Evolutionary conservation across 2,329 filamentous ascomycete species (phyloP), one percentile per base, ranked within the genome.

Genomic region (Phoma sp.): DNA sequence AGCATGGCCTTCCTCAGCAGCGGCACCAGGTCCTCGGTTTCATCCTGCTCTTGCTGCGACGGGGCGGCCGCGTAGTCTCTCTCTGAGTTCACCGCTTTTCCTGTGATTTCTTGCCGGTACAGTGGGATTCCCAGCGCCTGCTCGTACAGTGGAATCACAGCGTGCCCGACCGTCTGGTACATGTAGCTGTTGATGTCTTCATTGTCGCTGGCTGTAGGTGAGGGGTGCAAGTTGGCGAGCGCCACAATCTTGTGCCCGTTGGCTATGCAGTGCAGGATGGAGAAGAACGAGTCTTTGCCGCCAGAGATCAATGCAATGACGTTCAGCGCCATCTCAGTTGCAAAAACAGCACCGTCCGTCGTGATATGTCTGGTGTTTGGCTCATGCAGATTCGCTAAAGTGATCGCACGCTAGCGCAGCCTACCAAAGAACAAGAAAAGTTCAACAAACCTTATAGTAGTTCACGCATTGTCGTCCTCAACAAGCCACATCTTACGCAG

Each of bases 151-250:
- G 93, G 92, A 53, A 98, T 88, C 17, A 97, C 81, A 54, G 86
- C 84, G 76, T 98, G 92, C 12, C 95, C 95, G 57, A 97, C 91
- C 3, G 95, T 99, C 80, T 99, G 95, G 81, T 98, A 99, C 95
- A 99, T 99, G 86, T 95, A 98, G 79, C 93, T 97, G 76, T 99
- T 92, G 66, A 96, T 83, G 74, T 98, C 91, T 51, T 83, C 78
- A 60, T 81, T 79, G 29, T 58, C 51, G 49, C 49, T 58, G 43
- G 58, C 36, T 7, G 56, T 52, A 15, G 53, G 36, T 10, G 78
- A 45, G 15, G 92, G 94, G 72, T 93, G 84, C 51, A 99, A 81
- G 76, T 99, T 99, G 44, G 91, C 95, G 43, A 99, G 81, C 7
- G 95, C 95, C 45, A 97, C 85, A 41, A 99, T 81, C 60, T 84